These are phyloP conservation scores for Podila clonocystis DNA, from an alignment of 192 early-diverging fungal species.

Conservation along the genomic window DNA sequence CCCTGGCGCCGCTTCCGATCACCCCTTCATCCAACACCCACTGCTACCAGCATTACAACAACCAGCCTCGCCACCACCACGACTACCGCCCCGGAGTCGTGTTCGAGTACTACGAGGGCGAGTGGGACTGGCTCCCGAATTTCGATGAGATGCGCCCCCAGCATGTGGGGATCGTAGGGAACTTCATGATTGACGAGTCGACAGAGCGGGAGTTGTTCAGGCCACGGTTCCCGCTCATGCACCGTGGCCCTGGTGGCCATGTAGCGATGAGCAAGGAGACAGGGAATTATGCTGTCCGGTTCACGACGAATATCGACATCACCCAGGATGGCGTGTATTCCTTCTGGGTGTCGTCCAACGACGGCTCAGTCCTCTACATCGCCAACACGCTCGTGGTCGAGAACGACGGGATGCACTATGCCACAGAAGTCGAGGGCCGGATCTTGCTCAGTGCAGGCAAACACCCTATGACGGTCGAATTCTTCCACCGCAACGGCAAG, in stretches of 20 bases:
- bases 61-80: slow-evolving; percentile 16
- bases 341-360: slow-evolving; percentile 43
- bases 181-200: slow-evolving; percentile 51
- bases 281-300: slow-evolving; percentile 45
- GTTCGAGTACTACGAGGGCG: slow-evolving; percentile 48
- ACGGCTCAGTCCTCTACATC: slow-evolving; percentile 38
- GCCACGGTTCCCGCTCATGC: background rate
- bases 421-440: slow-evolving; percentile 34
- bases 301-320: slow-evolving; percentile 46
- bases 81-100: slow-evolving; percentile 41
- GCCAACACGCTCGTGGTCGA: slow-evolving; percentile 45
- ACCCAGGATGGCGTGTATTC: slow-evolving; percentile 46
- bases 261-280: slow-evolving; percentile 13
- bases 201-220: slow-evolving; percentile 40
- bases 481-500: slow-evolving; percentile 46
- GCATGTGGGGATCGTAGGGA: slow-evolving; percentile 43
- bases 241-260: background rate
- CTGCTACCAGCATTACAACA: background rate
- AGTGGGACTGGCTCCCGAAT: slow-evolving; percentile 52
- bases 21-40: background rate
- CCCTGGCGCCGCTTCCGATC: background rate
- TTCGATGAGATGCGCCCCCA: slow-evolving; percentile 47
- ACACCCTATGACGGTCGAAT: slow-evolving; percentile 42
- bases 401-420: slow-evolving; percentile 47
- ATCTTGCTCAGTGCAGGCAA: slow-evolving; percentile 31